Evolutionary conservation across 2,329 filamentous ascomycete genomes (phyloP).

Genomic region (Onygena corvina): DNA sequence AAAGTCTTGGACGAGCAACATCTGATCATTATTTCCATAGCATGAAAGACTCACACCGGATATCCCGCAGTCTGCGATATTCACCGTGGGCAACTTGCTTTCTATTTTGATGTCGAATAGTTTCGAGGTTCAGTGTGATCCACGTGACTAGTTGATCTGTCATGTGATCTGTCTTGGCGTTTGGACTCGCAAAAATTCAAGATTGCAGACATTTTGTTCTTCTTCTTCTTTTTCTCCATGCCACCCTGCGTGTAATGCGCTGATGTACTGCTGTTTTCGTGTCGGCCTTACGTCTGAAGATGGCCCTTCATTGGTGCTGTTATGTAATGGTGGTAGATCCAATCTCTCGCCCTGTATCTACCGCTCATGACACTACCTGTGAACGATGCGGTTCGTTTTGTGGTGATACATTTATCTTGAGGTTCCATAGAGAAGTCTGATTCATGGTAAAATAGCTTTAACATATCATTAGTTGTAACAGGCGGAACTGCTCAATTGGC

Average conservation of each 20-base stretch:
- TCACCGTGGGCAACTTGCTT: too few species aligned
- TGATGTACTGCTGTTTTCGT: slow-evolving; percentile 28
- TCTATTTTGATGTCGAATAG: not conserved
- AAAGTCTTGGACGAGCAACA: not conserved
- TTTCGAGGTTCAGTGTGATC: not conserved
- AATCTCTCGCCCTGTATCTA: slow-evolving; percentile 67
- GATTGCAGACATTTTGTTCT: too few species aligned
- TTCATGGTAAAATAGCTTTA: not conserved
- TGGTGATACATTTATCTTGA: slow-evolving; percentile 51
- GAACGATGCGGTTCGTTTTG: slow-evolving; percentile 74
- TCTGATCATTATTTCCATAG: not conserved
- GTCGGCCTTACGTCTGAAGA: slow-evolving; percentile 25
- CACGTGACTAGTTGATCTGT: not conserved
- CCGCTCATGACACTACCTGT: slow-evolving; percentile 63
- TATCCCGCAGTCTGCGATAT: not conserved
- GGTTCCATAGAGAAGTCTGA: not conserved
- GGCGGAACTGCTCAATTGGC: too few species aligned
- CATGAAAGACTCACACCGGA: not conserved
- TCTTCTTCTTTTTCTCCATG: slow-evolving; percentile 20
- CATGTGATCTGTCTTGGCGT: slow-evolving; percentile 5
- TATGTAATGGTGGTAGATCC: slow-evolving; percentile 51
- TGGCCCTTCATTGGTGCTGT: slow-evolving; percentile 45
- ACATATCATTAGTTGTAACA: not conserved
- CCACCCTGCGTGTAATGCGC: slow-evolving; percentile 34
- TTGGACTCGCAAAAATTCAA: not conserved